Percentiles rank a stretch among this genome's conserved stretches.
phyloP scores from a whole-genome alignment of 805 yeast species.

The Debaryomyces castellii region DNA sequence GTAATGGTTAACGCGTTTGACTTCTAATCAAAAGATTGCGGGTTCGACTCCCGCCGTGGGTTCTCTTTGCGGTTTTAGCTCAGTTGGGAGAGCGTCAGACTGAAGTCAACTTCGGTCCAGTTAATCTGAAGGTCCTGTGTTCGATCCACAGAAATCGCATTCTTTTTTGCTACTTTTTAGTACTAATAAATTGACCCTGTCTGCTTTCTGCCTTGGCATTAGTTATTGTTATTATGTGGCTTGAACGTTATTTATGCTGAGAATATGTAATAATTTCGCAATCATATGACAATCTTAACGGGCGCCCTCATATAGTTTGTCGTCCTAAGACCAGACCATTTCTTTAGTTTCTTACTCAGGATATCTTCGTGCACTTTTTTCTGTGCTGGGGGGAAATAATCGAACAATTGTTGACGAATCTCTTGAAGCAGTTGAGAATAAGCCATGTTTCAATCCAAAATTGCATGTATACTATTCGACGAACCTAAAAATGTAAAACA shows the following conservation, averaged over 20 bases:
- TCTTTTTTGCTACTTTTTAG: constrained; percentile 6
- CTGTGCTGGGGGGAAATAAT: not conserved
- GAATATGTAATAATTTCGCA: not conserved
- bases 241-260: constrained; percentile 1
- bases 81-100: constrained; percentile 36
- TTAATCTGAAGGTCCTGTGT: constrained; percentile 29
- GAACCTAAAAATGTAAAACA: not conserved
- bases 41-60: constrained; percentile 59
- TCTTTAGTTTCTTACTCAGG: too few relatives aligned
- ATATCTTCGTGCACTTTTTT: too few relatives aligned
- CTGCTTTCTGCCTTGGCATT: not conserved
- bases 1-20: constrained; percentile 69
- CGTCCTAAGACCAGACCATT: too few relatives aligned
- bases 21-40: constrained; percentile 66
- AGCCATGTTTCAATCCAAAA: not conserved
- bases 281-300: not conserved
- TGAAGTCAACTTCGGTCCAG: constrained; percentile 28
- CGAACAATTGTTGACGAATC: not conserved
- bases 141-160: constrained; percentile 29
- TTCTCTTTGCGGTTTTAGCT: constrained; percentile 23
- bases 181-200: too few relatives aligned
- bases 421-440: not conserved
- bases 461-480: not conserved
- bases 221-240: not conserved
- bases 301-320: too few relatives aligned